Evolutionary conservation across 352 stramenopile species (phyloP).

Genomic region (Phytopythium aichiense): DNA sequence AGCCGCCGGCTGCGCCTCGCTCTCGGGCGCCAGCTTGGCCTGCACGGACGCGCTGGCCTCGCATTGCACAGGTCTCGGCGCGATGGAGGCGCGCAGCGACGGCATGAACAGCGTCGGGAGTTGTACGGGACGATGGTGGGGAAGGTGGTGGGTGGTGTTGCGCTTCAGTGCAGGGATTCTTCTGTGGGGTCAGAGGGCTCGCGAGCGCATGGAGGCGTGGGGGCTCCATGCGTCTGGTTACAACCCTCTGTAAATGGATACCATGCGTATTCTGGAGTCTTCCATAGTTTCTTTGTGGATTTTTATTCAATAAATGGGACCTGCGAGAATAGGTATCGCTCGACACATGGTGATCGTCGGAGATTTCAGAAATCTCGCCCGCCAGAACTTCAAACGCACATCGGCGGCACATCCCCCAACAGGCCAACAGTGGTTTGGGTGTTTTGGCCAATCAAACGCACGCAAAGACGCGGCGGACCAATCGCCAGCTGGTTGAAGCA

Average conservation of each 20-base stretch:
- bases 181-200: neutral
- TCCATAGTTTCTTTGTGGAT: neutral
- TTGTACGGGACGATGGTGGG: no score
- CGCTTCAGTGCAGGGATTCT: neutral
- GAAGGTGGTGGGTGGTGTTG: neutral
- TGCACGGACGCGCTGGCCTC: neutral
- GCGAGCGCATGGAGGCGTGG: neutral
- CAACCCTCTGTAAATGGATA: neutral
- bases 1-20: neutral
- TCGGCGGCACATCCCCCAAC: neutral
- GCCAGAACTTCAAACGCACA: slow-evolving; percentile 1
- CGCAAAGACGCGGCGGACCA: neutral
- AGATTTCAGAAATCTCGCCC: neutral
- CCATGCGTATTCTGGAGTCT: neutral
- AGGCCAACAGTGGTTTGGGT: no score
- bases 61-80: neutral
- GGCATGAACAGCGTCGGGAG: neutral
- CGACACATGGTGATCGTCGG: neutral
- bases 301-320: neutral
- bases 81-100: neutral
- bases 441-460: neutral
- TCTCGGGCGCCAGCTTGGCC: neutral
- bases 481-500: slow-evolving; percentile 2
- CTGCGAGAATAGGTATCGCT: neutral
- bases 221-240: neutral